These are phyloP conservation scores for Cubamyces sp. DNA, from an alignment of 768 basidiomycete species.

Conservation along the genomic window DNA sequence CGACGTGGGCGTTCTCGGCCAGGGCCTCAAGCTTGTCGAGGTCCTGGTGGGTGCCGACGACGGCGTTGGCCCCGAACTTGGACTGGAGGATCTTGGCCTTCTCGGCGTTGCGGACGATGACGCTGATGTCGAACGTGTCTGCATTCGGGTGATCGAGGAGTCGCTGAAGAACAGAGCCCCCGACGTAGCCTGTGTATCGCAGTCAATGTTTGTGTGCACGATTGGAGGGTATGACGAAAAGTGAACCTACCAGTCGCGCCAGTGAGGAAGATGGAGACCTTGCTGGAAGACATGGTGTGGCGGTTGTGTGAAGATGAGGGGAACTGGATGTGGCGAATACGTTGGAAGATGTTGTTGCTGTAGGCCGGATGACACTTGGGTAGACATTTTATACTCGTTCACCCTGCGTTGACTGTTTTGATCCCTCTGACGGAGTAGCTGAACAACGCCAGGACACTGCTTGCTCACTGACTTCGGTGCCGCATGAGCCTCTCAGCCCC, in stretches of 20 bases:
- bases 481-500: no score
- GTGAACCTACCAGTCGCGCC: constrained; percentile 47
- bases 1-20: constrained; percentile 48
- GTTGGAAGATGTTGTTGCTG: no score
- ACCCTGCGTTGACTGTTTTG: no score
- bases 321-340: no score
- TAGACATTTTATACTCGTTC: no score
- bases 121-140: constrained; percentile 47
- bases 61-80: constrained; percentile 28
- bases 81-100: constrained; percentile 38
- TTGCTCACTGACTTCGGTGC: no score
- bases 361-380: no score
- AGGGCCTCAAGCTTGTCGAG: constrained; percentile 41
- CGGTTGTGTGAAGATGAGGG: no score
- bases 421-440: no score
- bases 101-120: constrained; percentile 47
- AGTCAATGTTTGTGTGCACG: background rate
- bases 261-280: constrained; percentile 46
- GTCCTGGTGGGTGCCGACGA: constrained; percentile 36
- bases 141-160: constrained; percentile 51
- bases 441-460: no score
- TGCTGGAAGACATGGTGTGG: constrained; percentile 25
- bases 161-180: constrained; percentile 53
- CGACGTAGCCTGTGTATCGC: constrained; percentile 51
- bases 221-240: background rate